These are phyloP conservation scores for Trametopsis cervina DNA, from an alignment of 768 basidiomycete genomes.

Conservation along the genomic window DNA sequence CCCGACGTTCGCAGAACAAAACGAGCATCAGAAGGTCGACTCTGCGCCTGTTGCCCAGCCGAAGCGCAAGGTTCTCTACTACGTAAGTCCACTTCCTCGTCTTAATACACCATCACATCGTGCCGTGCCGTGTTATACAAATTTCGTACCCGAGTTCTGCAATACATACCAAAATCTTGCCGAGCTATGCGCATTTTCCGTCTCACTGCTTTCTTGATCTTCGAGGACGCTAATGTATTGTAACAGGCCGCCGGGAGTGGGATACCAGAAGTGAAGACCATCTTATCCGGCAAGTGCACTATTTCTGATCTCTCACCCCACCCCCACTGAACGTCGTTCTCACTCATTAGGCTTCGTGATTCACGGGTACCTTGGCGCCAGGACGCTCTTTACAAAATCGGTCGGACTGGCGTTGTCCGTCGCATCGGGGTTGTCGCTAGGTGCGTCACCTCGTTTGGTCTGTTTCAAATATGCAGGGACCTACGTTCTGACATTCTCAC, in stretches of 20 bases:
- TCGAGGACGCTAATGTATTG: too few relatives aligned
- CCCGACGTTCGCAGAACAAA: slow-evolving; percentile 31
- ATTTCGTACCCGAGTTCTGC: too few relatives aligned
- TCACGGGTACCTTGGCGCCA: slow-evolving; percentile 90
- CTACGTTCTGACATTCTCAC: slow-evolving; percentile 4
- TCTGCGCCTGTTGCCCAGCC: slow-evolving; percentile 19
- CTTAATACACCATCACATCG: background rate
- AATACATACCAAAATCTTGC: background rate
- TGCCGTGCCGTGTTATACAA: too few relatives aligned
- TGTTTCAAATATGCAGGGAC: slow-evolving; percentile 7
- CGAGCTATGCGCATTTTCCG: background rate
- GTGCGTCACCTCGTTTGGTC: slow-evolving; percentile 26
- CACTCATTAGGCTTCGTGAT: slow-evolving; percentile 76
- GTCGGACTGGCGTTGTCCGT: slow-evolving; percentile 87
- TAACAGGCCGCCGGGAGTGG: slow-evolving; percentile 86
- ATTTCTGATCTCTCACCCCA: background rate
- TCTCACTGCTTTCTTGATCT: too few relatives aligned
- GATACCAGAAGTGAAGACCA: slow-evolving; percentile 95
- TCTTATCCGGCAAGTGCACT: slow-evolving; percentile 59
- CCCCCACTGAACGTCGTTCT: too few relatives aligned
- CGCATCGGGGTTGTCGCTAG: slow-evolving; percentile 85
- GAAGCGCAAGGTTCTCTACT: slow-evolving; percentile 74
- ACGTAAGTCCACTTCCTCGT: slow-evolving; percentile 41
- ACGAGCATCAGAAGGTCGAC: slow-evolving; percentile 16
- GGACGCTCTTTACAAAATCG: slow-evolving; percentile 85